Conservation (phyloP, 2,329 filamentous ascomycete genomes). For the Cordyceps pruinosa region DNA sequence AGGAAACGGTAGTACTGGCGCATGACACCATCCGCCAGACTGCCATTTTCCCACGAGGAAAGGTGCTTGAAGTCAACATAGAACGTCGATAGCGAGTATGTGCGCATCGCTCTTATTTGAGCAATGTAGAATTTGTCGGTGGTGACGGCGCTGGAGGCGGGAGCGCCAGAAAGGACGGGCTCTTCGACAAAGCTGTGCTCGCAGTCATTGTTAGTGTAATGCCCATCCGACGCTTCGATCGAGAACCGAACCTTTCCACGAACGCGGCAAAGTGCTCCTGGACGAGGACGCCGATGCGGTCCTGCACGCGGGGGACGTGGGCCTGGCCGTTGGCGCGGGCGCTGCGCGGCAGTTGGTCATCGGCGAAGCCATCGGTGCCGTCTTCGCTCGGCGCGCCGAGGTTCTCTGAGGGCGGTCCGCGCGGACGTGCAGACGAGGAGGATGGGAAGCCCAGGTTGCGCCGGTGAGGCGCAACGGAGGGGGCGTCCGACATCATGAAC, state of each 20-base stretch:
- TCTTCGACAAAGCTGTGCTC: constrained; percentile 59
- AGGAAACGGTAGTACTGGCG: constrained; percentile 92
- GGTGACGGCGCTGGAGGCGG: constrained; percentile 61
- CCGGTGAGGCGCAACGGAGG: constrained; percentile 37
- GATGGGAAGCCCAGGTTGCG: constrained; percentile 38
- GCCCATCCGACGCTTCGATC: background rate
- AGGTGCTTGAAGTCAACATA: constrained; percentile 87
- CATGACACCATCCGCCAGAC: constrained; percentile 78
- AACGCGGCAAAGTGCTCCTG: constrained; percentile 74
- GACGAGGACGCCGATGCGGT: constrained; percentile 66
- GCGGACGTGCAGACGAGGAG: constrained; percentile 46
- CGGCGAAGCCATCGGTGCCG: constrained; percentile 54
- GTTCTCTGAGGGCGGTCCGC: constrained; percentile 57
- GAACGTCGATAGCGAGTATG: constrained; percentile 71
- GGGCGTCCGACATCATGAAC: constrained; percentile 51
- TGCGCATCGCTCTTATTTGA: constrained; percentile 71
- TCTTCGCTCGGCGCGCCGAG: constrained; percentile 54
- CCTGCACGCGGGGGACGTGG: constrained; percentile 64
- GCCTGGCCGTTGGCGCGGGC: constrained; percentile 40
- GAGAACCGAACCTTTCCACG: constrained; percentile 59
- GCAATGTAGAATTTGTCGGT: constrained; percentile 81
- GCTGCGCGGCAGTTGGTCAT: constrained; percentile 53
- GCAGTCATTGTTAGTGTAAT: background rate
- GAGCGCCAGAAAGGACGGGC: constrained; percentile 53
- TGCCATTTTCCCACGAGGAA: constrained; percentile 66